These are phyloP conservation scores for Cetradonia linearis DNA, from an alignment of 495 filamentous ascomycete genomes.

Conservation along the genomic window DNA sequence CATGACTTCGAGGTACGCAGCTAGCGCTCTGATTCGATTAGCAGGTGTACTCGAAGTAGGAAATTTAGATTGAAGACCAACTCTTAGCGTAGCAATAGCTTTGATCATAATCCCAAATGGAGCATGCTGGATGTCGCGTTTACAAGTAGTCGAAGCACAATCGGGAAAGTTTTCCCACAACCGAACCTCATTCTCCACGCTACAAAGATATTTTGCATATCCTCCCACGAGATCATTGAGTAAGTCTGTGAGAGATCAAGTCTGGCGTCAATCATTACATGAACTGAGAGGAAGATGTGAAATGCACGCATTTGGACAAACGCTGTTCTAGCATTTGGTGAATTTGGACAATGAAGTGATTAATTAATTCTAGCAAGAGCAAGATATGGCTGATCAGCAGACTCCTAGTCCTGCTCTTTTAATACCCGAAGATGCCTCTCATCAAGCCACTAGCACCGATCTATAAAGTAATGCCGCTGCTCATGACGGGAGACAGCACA, in stretches of 20 bases:
- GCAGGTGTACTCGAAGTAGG: not conserved
- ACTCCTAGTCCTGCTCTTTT: conserved; percentile 7
- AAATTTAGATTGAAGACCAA: not conserved
- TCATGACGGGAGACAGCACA: conserved; percentile 8
- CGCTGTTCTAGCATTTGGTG: not conserved
- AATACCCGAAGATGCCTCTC: conserved; percentile 6
- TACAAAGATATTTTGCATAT: not conserved
- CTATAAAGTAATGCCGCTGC: conserved; percentile 10
- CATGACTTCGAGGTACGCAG: not conserved
- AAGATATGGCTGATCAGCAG: conserved; percentile 1
- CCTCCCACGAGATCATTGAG: too few relatives aligned
- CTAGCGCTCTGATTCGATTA: conserved; percentile 5
- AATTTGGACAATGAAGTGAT: not conserved
- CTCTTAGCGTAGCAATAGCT: conserved; percentile 10
- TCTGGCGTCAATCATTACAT: not conserved
- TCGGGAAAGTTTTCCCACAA: not conserved
- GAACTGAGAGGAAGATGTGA: not conserved
- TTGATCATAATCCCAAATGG: not conserved
- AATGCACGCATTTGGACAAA: not conserved
- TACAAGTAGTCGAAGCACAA: not conserved
- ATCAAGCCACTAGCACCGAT: not conserved
- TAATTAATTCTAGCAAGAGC: conserved; percentile 7
- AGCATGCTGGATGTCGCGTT: conserved; percentile 3
- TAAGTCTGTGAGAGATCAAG: not conserved
- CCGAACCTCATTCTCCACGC: not conserved